Evolutionary conservation across 495 filamentous ascomycete genomes (phyloP).

Genomic region (Aspergillus hancockii): DNA sequence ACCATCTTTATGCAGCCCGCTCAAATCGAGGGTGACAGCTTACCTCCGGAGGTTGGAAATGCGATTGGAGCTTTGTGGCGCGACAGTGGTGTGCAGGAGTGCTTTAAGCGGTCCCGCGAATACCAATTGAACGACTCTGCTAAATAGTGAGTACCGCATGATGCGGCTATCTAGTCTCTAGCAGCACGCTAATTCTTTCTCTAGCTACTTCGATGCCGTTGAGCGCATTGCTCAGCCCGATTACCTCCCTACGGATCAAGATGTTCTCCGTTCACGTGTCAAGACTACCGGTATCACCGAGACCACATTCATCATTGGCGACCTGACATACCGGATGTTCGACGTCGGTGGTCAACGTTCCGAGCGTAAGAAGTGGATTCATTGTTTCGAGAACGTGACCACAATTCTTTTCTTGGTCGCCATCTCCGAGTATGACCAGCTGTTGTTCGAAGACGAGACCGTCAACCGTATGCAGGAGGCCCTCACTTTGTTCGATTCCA

Average conservation of each 20-base stretch:
- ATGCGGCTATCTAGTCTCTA: neutral
- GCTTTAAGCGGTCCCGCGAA: constrained; percentile 91
- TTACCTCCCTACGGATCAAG: constrained; percentile 96
- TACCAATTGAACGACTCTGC: constrained; percentile 98
- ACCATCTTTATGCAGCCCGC: constrained; percentile 95
- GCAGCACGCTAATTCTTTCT: constrained; percentile 10
- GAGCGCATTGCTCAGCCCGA: constrained; percentile 87
- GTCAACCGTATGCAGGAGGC: constrained; percentile 99
- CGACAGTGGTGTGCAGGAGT: constrained; percentile 92
- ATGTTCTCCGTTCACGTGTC: constrained; percentile 95
- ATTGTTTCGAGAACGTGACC: constrained; percentile 99
- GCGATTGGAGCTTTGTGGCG: constrained; percentile 94
- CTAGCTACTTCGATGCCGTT: constrained; percentile 95
- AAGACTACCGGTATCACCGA: constrained; percentile 99
- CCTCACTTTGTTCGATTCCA: constrained; percentile 96
- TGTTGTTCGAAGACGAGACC: constrained; percentile 87
- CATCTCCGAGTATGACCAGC: constrained; percentile 98
- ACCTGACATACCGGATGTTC: constrained; percentile 98
- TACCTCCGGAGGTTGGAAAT: constrained; percentile 90
- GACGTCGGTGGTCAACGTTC: constrained; percentile 98
- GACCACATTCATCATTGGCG: constrained; percentile 96
- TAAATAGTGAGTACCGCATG: constrained; percentile 75
- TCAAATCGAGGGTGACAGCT: constrained; percentile 92
- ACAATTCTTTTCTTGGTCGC: constrained; percentile 98
- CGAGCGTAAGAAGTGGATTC: constrained; percentile 99